Percentiles rank a stretch among this genome's conserved stretches.
These are phyloP conservation scores for Medicago arabica DNA, from an alignment of 306 rosid genomes.

Conservation along the genomic window DNA sequence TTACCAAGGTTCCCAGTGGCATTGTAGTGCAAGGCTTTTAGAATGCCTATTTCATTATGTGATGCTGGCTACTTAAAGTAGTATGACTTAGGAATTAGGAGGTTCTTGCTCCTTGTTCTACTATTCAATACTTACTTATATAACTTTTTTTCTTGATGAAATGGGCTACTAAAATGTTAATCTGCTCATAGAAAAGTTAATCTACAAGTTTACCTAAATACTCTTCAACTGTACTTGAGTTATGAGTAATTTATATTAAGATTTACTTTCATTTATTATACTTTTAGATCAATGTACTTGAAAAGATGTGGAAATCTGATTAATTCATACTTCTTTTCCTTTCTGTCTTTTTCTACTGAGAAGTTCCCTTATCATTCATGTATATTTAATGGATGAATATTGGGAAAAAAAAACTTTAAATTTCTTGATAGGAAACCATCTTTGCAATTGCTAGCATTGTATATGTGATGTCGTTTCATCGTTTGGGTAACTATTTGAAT, in stretches of 20 bases:
- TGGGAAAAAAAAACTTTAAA: not conserved
- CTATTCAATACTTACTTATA: not conserved
- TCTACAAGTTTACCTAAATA: slow-evolving; percentile 10
- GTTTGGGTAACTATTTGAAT: slow-evolving; percentile 1
- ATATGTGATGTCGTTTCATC: not conserved
- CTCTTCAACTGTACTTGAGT: slow-evolving; percentile 28
- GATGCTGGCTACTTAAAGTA: not conserved
- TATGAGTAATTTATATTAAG: slow-evolving; percentile 17
- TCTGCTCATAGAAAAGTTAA: slow-evolving; percentile 7
- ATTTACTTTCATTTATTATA: slow-evolving; percentile 33
- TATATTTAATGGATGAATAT: slow-evolving; percentile 21
- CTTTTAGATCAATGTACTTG: slow-evolving; percentile 9
- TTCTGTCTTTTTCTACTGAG: slow-evolving; percentile 1
- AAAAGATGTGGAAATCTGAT: slow-evolving; percentile 21
- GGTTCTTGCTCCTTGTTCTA: not conserved
- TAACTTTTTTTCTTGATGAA: slow-evolving; percentile 16
- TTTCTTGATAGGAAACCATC: slow-evolving; percentile 3
- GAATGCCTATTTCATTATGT: not conserved
- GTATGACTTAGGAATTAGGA: not conserved
- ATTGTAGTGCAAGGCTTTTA: slow-evolving; percentile 1
- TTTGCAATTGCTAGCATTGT: slow-evolving; percentile 15
- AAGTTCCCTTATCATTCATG: slow-evolving; percentile 22
- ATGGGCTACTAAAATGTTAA: slow-evolving; percentile 5
- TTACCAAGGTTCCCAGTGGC: not conserved
- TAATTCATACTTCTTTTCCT: not conserved